Conservation (phyloP, 306 rosid species). For the Pachyrhizus erosus region DNA sequence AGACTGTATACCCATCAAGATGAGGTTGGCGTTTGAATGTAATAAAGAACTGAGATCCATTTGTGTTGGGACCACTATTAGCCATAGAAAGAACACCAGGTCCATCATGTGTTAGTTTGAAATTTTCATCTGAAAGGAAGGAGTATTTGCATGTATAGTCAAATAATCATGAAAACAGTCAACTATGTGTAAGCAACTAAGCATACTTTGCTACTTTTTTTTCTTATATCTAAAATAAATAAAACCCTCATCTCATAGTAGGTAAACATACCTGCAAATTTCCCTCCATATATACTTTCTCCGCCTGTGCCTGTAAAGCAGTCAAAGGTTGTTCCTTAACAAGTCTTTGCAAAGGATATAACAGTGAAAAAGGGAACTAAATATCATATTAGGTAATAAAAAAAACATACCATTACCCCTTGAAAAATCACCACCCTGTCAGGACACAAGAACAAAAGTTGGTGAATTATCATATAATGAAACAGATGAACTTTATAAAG, state of each 20-base stretch:
- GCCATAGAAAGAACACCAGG: conserved; percentile 98
- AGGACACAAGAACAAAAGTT: conserved; percentile 35
- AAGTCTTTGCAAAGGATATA: conserved; percentile 45
- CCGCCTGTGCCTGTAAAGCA: conserved; percentile 93
- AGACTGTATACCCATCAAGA: conserved; percentile 79
- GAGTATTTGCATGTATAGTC: conserved; percentile 28
- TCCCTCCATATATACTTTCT: conserved; percentile 96
- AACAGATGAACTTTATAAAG: conserved; percentile 9
- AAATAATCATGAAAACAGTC: conserved; percentile 38
- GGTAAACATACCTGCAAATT: conserved; percentile 78
- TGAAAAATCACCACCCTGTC: conserved; percentile 97
- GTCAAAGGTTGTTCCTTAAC: conserved; percentile 53
- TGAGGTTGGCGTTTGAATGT: conserved; percentile 87
- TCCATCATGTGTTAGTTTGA: conserved; percentile 78
- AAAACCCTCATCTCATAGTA: conserved; percentile 16
- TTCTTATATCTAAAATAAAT: conserved; percentile 15
- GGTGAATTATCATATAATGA: conserved; percentile 31
- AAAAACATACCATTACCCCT: conserved; percentile 82
- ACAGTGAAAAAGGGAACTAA: conserved; percentile 42
- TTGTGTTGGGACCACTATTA: conserved; percentile 92
- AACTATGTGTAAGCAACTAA: neutral
- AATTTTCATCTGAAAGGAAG: conserved; percentile 83
- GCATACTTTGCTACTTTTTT: neutral
- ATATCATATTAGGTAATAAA: conserved; percentile 40
- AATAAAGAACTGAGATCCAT: conserved; percentile 97